Conservation (phyloP, 495 filamentous ascomycete species). For the Evernia prunastri region DNA sequence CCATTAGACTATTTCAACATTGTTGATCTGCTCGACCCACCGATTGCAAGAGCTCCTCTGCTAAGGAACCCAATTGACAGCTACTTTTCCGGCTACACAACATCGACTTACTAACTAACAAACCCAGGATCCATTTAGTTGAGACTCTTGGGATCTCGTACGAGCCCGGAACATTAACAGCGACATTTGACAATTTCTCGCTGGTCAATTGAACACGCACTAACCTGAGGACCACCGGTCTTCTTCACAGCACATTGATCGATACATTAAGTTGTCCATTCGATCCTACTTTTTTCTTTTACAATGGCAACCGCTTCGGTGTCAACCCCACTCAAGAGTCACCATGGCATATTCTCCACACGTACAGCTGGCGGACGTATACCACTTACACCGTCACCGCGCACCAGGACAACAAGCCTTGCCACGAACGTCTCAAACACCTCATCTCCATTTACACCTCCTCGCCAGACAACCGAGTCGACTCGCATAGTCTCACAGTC, state of each 20-base stretch:
- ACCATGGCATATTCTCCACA: conserved; percentile 83
- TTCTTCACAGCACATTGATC: conserved; percentile 30
- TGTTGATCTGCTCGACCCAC: conserved; percentile 32
- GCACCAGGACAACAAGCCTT: conserved; percentile 46
- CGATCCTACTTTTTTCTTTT: conserved; percentile 34
- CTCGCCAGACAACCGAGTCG: conserved; percentile 50
- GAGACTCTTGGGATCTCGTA: conserved; percentile 53
- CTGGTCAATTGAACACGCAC: conserved; percentile 32
- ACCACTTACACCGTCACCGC: conserved; percentile 88
- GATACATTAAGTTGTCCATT: conserved; percentile 45
- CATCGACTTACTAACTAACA: conserved; percentile 45
- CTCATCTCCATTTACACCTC: conserved; percentile 74
- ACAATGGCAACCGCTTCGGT: conserved; percentile 84
- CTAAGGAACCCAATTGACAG: conserved; percentile 41
- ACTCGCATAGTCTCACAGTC: conserved; percentile 53
- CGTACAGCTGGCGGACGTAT: conserved; percentile 91
- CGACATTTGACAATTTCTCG: conserved; percentile 26
- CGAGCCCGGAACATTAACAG: conserved; percentile 28
- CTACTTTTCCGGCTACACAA: conserved; percentile 34
- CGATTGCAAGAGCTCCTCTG: conserved; percentile 33
- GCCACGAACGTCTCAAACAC: conserved; percentile 45
- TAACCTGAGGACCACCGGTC: conserved; percentile 25
- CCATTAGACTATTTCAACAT: conserved; percentile 34
- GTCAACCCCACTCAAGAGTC: conserved; percentile 89
- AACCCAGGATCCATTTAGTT: conserved; percentile 56